Percentiles rank a stretch among this genome's conserved stretches.
Conservation (phyloP, 306 rosid species). For the Astragalus glycyphyllos region DNA sequence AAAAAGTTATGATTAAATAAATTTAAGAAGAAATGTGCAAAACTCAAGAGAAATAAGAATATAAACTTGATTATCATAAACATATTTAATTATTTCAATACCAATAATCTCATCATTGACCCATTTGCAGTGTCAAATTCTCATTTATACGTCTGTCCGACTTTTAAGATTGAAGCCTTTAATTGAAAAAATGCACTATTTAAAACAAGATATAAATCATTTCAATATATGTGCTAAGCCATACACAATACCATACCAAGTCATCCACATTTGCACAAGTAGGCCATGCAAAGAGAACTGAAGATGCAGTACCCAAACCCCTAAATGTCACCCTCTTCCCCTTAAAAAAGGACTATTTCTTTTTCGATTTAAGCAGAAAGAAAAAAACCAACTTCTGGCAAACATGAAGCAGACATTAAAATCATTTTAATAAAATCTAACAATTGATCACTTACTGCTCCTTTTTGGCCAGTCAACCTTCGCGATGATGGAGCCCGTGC, state of each 20-base stretch:
- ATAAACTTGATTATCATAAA: no score
- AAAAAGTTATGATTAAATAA: no score
- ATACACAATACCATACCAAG: background rate
- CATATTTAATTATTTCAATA: no score
- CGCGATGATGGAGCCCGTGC: slow-evolving; percentile 87
- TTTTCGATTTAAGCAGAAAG: no score
- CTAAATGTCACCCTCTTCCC: background rate
- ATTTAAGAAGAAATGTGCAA: background rate
- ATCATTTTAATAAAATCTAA: background rate
- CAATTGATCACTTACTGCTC: slow-evolving; percentile 52
- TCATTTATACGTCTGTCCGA: no score
- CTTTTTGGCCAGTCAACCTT: slow-evolving; percentile 71
- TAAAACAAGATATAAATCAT: slow-evolving; percentile 11
- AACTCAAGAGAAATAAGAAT: background rate
- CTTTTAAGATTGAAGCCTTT: background rate
- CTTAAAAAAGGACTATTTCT: background rate
- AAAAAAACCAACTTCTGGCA: no score
- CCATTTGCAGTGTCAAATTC: no score
- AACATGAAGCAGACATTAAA: slow-evolving; percentile 6
- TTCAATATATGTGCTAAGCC: slow-evolving; percentile 1
- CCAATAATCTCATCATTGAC: no score
- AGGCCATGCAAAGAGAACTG: background rate
- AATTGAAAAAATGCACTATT: background rate
- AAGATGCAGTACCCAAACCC: background rate
- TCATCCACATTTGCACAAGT: background rate